Conservation (phyloP, 2,329 filamentous ascomycete genomes). For the Arthrobotrys sinensis region DNA sequence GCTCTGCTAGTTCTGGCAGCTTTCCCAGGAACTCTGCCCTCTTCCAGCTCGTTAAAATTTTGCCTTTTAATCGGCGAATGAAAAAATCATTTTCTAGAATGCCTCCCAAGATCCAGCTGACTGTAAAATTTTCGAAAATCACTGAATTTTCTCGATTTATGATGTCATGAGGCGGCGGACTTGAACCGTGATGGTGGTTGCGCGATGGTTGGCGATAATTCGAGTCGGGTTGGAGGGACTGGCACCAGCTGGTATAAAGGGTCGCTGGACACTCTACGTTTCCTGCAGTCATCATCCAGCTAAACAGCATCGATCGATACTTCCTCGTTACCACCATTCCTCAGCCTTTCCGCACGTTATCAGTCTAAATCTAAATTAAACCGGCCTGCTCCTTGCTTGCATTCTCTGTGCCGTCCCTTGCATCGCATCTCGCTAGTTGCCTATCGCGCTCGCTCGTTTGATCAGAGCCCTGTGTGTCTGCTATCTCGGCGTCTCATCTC, state of each 20-base stretch:
- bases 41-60: constrained; percentile 37
- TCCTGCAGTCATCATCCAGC: constrained; percentile 7
- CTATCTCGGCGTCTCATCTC: constrained; percentile 1
- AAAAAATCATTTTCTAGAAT: constrained; percentile 45
- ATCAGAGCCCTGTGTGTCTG: constrained; percentile 2
- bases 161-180: constrained; percentile 22
- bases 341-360: neutral
- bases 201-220: neutral
- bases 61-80: constrained; percentile 47
- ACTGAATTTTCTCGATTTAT: constrained; percentile 31
- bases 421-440: constrained; percentile 18
- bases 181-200: neutral
- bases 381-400: constrained; percentile 24
- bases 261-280: neutral
- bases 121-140: constrained; percentile 29
- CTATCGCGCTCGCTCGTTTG: constrained; percentile 3
- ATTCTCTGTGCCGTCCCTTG: constrained; percentile 39
- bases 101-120: constrained; percentile 29
- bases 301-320: neutral
- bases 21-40: constrained; percentile 39
- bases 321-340: neutral
- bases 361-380: constrained; percentile 19
- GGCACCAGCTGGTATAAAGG: constrained; percentile 17
- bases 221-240: neutral
- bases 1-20: constrained; percentile 6